A percentile compares a stretch with the other conserved stretches of the same genome.
phyloP scores from a whole-genome alignment of 2,329 filamentous ascomycete genomes.

The Xylaria multiplex region DNA sequence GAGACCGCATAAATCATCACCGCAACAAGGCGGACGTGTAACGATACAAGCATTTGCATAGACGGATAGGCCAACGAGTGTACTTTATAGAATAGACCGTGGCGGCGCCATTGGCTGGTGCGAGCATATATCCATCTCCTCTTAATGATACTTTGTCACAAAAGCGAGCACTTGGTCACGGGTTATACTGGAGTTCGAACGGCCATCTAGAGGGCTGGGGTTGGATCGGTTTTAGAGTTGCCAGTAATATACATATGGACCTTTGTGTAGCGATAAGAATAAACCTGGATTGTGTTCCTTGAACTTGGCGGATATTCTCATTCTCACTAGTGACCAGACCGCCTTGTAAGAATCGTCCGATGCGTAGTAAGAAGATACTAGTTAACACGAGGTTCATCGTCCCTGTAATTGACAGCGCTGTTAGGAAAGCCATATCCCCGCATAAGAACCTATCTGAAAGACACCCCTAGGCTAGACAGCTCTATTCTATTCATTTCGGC shows the following conservation, averaged over 20 bases:
- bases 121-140: constrained; percentile 48
- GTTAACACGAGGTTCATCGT: too few species aligned
- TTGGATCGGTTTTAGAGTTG: constrained; percentile 29
- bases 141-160: constrained; percentile 40
- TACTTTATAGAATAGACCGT: constrained; percentile 51
- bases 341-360: too few species aligned
- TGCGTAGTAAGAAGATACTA: too few species aligned
- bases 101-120: constrained; percentile 43
- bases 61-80: constrained; percentile 48
- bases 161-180: constrained; percentile 29
- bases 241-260: constrained; percentile 34
- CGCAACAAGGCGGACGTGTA: constrained; percentile 48
- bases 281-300: neutral
- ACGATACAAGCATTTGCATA: constrained; percentile 50
- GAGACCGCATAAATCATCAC: constrained; percentile 70
- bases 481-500: too few species aligned
- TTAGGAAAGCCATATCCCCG: too few species aligned
- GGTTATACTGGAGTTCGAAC: constrained; percentile 33
- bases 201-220: constrained; percentile 31
- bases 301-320: too few species aligned
- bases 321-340: too few species aligned
- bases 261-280: constrained; percentile 26
- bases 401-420: too few species aligned
- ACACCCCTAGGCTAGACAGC: too few species aligned
- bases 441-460: too few species aligned